Evolutionary conservation across 805 yeast species (phyloP).

Genomic region (Candida pseudoglaebosa): DNA sequence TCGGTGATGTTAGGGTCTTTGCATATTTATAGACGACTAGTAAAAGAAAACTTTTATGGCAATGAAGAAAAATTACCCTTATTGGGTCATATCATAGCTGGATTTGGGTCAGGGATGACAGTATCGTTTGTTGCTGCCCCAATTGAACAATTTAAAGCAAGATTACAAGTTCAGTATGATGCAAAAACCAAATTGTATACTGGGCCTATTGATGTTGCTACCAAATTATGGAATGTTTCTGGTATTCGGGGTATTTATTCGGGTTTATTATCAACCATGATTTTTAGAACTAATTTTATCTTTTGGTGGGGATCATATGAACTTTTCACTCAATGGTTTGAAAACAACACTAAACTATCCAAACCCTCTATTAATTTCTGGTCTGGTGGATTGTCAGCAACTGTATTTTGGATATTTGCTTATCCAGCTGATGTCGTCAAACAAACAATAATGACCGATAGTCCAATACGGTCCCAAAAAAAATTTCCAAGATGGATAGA

Average conservation of each 20-base stretch:
- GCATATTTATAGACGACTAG: slow-evolving; percentile 66
- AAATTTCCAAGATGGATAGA: slow-evolving; percentile 65
- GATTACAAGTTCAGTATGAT: slow-evolving; percentile 87
- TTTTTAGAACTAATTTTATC: slow-evolving; percentile 80
- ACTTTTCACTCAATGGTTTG: slow-evolving; percentile 65
- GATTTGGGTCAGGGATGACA: slow-evolving; percentile 84
- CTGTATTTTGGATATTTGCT: slow-evolving; percentile 85
- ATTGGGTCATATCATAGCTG: slow-evolving; percentile 70
- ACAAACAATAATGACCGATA: slow-evolving; percentile 79
- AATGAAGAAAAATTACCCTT: slow-evolving; percentile 66
- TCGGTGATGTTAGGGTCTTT: slow-evolving; percentile 85
- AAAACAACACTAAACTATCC: slow-evolving; percentile 58
- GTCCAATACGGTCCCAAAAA: slow-evolving; percentile 57
- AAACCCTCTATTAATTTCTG: slow-evolving; percentile 78
- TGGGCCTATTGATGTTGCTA: slow-evolving; percentile 79
- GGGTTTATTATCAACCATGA: slow-evolving; percentile 81
- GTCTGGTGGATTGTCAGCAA: slow-evolving; percentile 87
- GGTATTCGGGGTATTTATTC: slow-evolving; percentile 75
- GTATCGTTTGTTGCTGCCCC: slow-evolving; percentile 96
- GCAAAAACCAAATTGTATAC: slow-evolving; percentile 59
- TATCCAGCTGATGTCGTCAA: slow-evolving; percentile 88
- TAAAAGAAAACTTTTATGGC: slow-evolving; percentile 61
- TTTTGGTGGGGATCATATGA: slow-evolving; percentile 97
- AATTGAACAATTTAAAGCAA: slow-evolving; percentile 82
- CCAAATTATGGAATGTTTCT: slow-evolving; percentile 50